Conservation (phyloP, 495 filamentous ascomycete genomes). For the Hamigera avellanea region DNA sequence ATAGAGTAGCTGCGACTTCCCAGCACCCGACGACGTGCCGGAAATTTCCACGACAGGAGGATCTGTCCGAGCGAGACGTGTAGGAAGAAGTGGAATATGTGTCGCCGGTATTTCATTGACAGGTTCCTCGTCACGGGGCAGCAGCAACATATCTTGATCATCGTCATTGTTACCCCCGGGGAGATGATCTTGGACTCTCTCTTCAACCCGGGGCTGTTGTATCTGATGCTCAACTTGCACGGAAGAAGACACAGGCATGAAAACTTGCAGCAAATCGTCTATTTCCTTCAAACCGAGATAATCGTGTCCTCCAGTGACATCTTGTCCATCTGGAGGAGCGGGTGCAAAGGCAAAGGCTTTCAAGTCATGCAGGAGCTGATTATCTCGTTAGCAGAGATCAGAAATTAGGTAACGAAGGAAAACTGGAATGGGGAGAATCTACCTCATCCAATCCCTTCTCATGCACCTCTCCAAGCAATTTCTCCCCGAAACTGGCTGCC, state of each 20-base stretch:
- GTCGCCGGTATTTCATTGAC: too few relatives aligned
- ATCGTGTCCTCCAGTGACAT: conserved; percentile 1
- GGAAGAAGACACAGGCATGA: conserved; percentile 15
- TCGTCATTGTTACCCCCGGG: not conserved
- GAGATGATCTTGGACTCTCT: not conserved
- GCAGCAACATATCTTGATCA: conserved; percentile 12
- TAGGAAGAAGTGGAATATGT: too few relatives aligned
- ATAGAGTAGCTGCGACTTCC: conserved; percentile 59
- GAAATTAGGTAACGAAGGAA: not conserved
- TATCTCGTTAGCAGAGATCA: conserved; percentile 1
- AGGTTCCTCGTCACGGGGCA: too few relatives aligned
- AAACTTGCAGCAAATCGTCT: conserved; percentile 37
- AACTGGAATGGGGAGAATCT: conserved; percentile 11
- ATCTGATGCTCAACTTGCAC: too few relatives aligned
- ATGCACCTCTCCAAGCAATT: conserved; percentile 52
- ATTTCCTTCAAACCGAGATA: conserved; percentile 33
- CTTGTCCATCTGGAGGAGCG: not conserved
- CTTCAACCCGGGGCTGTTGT: too few relatives aligned
- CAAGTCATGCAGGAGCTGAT: conserved; percentile 37
- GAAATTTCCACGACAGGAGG: conserved; percentile 49
- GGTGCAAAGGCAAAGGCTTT: conserved; percentile 9
- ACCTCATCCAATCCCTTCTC: conserved; percentile 57
- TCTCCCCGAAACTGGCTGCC: conserved; percentile 42
- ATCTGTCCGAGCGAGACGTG: conserved; percentile 7
- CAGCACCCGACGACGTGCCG: conserved; percentile 40